A percentile compares a stretch with the other conserved stretches of the same genome.
phyloP scores from a whole-genome alignment of 495 filamentous ascomycete species.

The Aspergillus steynii region DNA sequence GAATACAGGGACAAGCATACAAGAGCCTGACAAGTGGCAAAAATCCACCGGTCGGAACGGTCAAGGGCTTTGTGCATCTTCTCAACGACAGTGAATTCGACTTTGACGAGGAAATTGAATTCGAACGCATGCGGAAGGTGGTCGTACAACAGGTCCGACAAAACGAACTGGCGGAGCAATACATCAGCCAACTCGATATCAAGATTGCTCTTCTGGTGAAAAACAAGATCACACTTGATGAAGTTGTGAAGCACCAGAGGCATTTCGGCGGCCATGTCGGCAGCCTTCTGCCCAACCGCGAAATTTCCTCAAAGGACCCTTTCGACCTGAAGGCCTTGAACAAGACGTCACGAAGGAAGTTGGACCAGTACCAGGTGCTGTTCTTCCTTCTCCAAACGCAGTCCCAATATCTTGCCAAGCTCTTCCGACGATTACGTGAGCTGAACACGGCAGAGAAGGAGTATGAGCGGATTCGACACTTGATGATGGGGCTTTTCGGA shows the following conservation, averaged over 20 bases:
- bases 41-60: slow-evolving; percentile 92
- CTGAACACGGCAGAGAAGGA: slow-evolving; percentile 88
- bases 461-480: slow-evolving; percentile 82
- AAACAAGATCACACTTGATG: slow-evolving; percentile 98
- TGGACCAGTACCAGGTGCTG: slow-evolving; percentile 95
- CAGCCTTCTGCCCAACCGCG: slow-evolving; percentile 79
- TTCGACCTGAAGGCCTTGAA: slow-evolving; percentile 97
- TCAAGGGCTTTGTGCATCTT: slow-evolving; percentile 97
- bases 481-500: slow-evolving; percentile 96
- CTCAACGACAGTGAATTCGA: slow-evolving; percentile 98
- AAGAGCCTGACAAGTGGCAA: slow-evolving; percentile 95
- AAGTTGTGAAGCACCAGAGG: slow-evolving; percentile 95
- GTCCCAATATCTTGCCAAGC: slow-evolving; percentile 84
- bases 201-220: slow-evolving; percentile 98
- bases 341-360: slow-evolving; percentile 89
- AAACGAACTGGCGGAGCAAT: slow-evolving; percentile 95
- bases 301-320: slow-evolving; percentile 85
- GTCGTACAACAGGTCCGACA: slow-evolving; percentile 97
- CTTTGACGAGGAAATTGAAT: slow-evolving; percentile 98
- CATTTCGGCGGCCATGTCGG: slow-evolving; percentile 93
- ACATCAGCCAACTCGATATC: slow-evolving; percentile 96
- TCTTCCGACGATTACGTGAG: slow-evolving; percentile 84
- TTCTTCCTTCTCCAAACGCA: slow-evolving; percentile 98
- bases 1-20: slow-evolving; percentile 95
- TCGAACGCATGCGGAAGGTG: slow-evolving; percentile 86